Percentiles rank a stretch among this genome's conserved stretches.
These are phyloP conservation scores for Wickerhamomyces kurtzmanii DNA, from an alignment of 805 yeast genomes.

Conservation along the genomic window DNA sequence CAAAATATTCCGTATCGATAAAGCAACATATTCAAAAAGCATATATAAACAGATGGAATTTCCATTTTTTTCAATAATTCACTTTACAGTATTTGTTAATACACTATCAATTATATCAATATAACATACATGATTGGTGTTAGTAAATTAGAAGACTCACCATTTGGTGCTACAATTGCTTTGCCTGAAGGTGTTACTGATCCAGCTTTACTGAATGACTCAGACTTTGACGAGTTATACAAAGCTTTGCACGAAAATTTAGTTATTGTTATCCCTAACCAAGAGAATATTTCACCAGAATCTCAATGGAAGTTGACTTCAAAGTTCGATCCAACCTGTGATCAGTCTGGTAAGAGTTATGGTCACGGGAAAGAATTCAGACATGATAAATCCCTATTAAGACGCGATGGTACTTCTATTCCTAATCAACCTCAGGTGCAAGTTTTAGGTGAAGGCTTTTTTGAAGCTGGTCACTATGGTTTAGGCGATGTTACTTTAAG, in stretches of 20 bases:
- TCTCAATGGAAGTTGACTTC: slow-evolving; percentile 72
- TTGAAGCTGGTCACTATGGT: slow-evolving; percentile 51
- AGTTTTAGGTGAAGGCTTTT: slow-evolving; percentile 76
- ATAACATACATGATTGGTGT: too few relatives aligned
- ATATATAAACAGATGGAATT: too few relatives aligned
- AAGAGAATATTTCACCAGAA: slow-evolving; percentile 56
- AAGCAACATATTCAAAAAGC: too few relatives aligned
- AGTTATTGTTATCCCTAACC: slow-evolving; percentile 68
- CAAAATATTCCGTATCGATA: too few relatives aligned
- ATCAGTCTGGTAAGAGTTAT: slow-evolving; percentile 42
- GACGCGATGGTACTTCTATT: slow-evolving; percentile 72
- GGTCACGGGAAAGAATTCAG: slow-evolving; percentile 81
- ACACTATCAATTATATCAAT: too few relatives aligned
- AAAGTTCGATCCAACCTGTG: slow-evolving; percentile 66
- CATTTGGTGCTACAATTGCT: slow-evolving; percentile 60
- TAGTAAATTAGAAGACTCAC: too few relatives aligned
- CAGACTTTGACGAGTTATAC: slow-evolving; percentile 51
- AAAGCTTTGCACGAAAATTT: slow-evolving; percentile 59
- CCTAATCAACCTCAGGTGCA: slow-evolving; percentile 85
- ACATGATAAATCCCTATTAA: slow-evolving; percentile 56
- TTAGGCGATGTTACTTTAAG: slow-evolving; percentile 47
- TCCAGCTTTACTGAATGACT: slow-evolving; percentile 57
- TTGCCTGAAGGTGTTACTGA: slow-evolving; percentile 67
- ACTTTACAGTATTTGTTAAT: too few relatives aligned
- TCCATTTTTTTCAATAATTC: too few relatives aligned